These are phyloP conservation scores for Plantago major DNA, from an alignment of 257 asterid genomes.

Conservation along the genomic window DNA sequence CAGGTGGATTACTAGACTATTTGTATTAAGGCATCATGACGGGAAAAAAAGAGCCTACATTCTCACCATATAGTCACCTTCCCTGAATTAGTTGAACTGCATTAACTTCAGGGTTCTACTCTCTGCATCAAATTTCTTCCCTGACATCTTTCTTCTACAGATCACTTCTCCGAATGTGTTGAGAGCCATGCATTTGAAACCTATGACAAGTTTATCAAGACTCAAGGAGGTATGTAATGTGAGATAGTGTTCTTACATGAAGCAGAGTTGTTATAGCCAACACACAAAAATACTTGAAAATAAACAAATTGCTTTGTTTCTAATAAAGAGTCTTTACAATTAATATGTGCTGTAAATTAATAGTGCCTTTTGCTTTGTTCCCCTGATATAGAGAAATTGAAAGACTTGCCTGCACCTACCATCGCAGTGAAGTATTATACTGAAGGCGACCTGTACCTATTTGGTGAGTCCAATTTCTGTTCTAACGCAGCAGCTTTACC, in stretches of 20 bases:
- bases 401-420: constrained; percentile 61
- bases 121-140: too few relatives aligned
- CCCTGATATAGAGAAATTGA: constrained; percentile 50
- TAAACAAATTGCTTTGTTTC: too few relatives aligned
- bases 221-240: constrained; percentile 52
- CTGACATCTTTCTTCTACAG: constrained; percentile 32
- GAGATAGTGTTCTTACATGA: not conserved
- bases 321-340: too few relatives aligned
- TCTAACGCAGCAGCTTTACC: not conserved
- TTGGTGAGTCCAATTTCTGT: constrained; percentile 53
- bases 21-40: too few relatives aligned
- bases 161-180: constrained; percentile 96
- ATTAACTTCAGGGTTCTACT: too few relatives aligned
- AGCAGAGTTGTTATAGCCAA: too few relatives aligned
- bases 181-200: constrained; percentile 95
- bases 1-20: too few relatives aligned
- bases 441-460: constrained; percentile 81
- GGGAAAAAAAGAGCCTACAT: too few relatives aligned
- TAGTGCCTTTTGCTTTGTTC: too few relatives aligned
- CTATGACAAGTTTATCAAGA: constrained; percentile 85
- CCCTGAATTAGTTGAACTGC: too few relatives aligned
- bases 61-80: too few relatives aligned
- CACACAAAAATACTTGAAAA: not conserved
- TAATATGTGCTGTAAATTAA: too few relatives aligned
- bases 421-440: constrained; percentile 88